Percentiles rank a stretch among this genome's conserved stretches.
Conservation (phyloP, 176 grass and related monocot species). For the Hsuehochloa calcarea region DNA sequence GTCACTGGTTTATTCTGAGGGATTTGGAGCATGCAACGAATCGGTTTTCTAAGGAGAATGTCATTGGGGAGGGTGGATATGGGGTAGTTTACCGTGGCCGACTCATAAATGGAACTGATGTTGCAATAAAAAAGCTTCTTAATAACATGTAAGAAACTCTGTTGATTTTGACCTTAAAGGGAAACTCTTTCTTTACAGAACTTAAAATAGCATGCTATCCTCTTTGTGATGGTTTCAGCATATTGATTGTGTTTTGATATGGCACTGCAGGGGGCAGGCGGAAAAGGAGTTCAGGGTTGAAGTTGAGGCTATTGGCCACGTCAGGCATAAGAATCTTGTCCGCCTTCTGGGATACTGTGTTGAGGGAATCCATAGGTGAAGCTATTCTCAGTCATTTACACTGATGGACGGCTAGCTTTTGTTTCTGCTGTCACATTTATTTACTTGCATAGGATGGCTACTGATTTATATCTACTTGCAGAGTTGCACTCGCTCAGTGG, state of each 20-base stretch:
- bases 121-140: conserved; percentile 31
- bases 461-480: background rate
- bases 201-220: background rate
- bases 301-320: conserved; percentile 27
- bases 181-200: background rate
- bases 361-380: conserved; percentile 28
- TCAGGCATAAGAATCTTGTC: conserved; percentile 34
- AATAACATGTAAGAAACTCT: conserved; percentile 23
- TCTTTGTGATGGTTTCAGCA: background rate
- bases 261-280: conserved; percentile 22
- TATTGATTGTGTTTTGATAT: background rate
- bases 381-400: background rate
- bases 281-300: conserved; percentile 30
- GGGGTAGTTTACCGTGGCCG: conserved; percentile 21
- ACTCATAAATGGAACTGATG: conserved; percentile 25
- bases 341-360: conserved; percentile 30
- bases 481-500: background rate
- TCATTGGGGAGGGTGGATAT: conserved; percentile 32
- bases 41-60: conserved; percentile 54
- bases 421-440: background rate
- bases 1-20: conserved; percentile 79
- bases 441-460: background rate
- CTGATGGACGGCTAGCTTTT: background rate
- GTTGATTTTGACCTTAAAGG: background rate
- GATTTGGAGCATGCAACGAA: conserved; percentile 68